Percentiles rank a stretch among this genome's conserved stretches.
These are phyloP conservation scores for Cladobotryum mycophilum DNA, from an alignment of 2,329 filamentous ascomycete genomes.

Conservation along the genomic window DNA sequence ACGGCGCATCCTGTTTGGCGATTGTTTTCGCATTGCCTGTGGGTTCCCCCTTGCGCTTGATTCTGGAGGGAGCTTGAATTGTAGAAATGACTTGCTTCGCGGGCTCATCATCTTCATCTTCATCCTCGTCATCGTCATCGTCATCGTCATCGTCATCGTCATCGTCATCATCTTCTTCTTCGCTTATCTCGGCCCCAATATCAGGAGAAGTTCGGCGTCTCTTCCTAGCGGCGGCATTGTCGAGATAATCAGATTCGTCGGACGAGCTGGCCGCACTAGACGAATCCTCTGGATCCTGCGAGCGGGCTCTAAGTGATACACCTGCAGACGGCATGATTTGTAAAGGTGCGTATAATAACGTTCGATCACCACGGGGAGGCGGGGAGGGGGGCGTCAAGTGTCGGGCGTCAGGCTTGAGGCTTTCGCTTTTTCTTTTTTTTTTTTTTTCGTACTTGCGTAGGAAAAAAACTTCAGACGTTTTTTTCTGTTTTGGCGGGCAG, in stretches of 20 bases:
- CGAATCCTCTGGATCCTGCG: conserved; percentile 5
- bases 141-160: conserved; percentile 18
- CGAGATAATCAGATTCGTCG: conserved; percentile 44
- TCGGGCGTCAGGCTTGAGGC: neutral
- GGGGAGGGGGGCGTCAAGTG: neutral
- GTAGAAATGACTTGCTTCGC: conserved; percentile 32
- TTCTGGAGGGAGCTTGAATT: conserved; percentile 47
- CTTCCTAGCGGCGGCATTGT: conserved; percentile 40
- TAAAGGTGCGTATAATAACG: too few relatives aligned
- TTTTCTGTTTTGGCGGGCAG: neutral
- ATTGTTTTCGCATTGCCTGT: conserved; percentile 15
- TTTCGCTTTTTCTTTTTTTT: too few relatives aligned
- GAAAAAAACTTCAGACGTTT: neutral
- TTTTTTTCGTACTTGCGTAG: too few relatives aligned
- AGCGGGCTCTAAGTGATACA: neutral
- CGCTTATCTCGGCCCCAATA: conserved; percentile 13
- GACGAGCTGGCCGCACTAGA: conserved; percentile 16
- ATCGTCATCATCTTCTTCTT: conserved; percentile 21
- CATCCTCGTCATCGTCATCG: conserved; percentile 15
- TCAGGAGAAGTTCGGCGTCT: conserved; percentile 34
- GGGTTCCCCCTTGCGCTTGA: conserved; percentile 35
- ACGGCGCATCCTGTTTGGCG: conserved; percentile 1
- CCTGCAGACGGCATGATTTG: conserved; percentile 9
- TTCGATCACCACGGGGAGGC: too few relatives aligned
- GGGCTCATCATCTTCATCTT: conserved; percentile 23